Evolutionary conservation across 768 basidiomycete species (phyloP).

Genomic region (Leucosporidium yakuticum): DNA sequence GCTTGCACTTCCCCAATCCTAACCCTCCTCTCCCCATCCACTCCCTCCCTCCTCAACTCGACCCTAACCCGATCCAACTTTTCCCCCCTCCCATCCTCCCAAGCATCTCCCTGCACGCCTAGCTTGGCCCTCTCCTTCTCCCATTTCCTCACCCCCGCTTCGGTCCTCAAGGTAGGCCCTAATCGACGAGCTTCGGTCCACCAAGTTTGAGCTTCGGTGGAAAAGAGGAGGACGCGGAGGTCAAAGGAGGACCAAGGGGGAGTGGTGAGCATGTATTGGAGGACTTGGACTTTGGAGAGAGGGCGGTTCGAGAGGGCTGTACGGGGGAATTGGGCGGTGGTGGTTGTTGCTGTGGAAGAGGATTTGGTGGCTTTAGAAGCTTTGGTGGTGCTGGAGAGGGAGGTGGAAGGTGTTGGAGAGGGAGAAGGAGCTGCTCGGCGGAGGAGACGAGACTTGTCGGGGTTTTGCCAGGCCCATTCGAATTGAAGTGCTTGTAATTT

Average conservation of each 20-base stretch:
- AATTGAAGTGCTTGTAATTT: conserved; percentile 49
- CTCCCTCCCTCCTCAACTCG: conserved; percentile 28
- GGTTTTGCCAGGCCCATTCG: conserved; percentile 50
- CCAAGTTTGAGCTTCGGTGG: conserved; percentile 32
- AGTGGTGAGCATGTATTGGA: conserved; percentile 41
- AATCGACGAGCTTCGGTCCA: conserved; percentile 32
- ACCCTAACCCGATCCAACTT: conserved; percentile 7
- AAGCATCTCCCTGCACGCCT: conserved; percentile 13
- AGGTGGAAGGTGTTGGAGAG: neutral
- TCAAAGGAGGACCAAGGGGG: conserved; percentile 43
- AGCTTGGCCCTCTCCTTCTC: conserved; percentile 6
- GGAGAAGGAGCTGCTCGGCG: neutral
- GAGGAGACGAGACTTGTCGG: conserved; percentile 44
- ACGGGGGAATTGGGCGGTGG: conserved; percentile 24
- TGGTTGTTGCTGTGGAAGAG: neutral
- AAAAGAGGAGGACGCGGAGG: conserved; percentile 44
- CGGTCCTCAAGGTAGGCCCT: conserved; percentile 17
- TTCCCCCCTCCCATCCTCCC: conserved; percentile 10
- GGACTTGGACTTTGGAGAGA: conserved; percentile 39
- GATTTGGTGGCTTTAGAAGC: neutral
- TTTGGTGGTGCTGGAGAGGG: neutral
- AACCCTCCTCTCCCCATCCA: conserved; percentile 42
- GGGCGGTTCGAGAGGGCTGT: conserved; percentile 26
- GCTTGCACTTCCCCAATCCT: conserved; percentile 25
- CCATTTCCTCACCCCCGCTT: conserved; percentile 19